Percentiles rank a stretch among this genome's conserved stretches.
phyloP scores from a whole-genome alignment of 331 rosid species.

The Prunus yedoensis region DNA sequence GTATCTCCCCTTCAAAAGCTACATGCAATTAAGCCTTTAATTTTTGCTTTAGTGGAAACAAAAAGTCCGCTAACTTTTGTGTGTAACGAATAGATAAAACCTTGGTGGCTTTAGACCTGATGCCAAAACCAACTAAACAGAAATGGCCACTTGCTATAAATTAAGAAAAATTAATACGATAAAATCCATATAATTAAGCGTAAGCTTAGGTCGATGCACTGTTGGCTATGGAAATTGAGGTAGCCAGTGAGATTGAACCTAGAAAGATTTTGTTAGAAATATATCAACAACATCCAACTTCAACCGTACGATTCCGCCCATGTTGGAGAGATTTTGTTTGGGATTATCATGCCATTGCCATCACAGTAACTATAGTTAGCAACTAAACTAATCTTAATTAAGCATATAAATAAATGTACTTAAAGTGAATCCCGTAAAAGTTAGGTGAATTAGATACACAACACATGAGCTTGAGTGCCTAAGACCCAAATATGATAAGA shows the following conservation, averaged over 20 bases:
- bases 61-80: background rate
- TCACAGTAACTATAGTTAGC: no score
- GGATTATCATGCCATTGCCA: background rate
- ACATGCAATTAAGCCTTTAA: background rate
- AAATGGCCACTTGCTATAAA: background rate
- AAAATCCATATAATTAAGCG: background rate
- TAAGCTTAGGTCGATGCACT: background rate
- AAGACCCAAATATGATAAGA: conserved; percentile 28
- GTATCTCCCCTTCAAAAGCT: background rate
- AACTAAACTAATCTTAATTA: background rate
- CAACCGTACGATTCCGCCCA: conserved; percentile 12
- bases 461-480: background rate
- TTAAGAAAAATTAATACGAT: background rate
- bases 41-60: conserved; percentile 4
- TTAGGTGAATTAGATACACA: background rate
- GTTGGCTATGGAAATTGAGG: conserved; percentile 11
- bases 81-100: background rate
- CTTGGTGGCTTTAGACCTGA: background rate
- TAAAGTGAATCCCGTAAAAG: conserved; percentile 5
- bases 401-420: no score
- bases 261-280: background rate
- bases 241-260: background rate
- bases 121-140: conserved; percentile 1
- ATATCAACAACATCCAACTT: background rate
- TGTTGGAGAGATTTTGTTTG: background rate